Evolutionary conservation across 2,329 filamentous ascomycete genomes (phyloP).

Genomic region (Aspergillus unguis): DNA sequence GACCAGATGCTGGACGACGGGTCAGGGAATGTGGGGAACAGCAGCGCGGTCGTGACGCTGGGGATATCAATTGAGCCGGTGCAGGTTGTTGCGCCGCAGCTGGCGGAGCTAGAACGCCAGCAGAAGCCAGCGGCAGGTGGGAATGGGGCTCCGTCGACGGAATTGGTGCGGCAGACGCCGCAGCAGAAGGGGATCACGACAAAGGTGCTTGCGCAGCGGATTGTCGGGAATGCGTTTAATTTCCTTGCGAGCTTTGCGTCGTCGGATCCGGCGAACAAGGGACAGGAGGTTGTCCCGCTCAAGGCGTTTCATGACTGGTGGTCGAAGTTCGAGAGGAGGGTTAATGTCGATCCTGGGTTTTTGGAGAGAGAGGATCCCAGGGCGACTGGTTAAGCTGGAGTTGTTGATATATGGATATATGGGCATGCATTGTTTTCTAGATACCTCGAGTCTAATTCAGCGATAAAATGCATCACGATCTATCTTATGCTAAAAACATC

Average conservation of each 20-base stretch:
- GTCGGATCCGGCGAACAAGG: conserved; percentile 50
- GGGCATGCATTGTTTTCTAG: background rate
- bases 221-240: conserved; percentile 97
- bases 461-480: background rate
- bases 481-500: background rate
- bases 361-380: conserved; percentile 66
- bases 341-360: conserved; percentile 84
- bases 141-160: conserved; percentile 26
- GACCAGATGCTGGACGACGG: conserved; percentile 49
- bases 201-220: conserved; percentile 79
- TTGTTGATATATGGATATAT: background rate
- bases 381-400: conserved; percentile 17
- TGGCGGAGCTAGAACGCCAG: conserved; percentile 53
- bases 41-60: conserved; percentile 60
- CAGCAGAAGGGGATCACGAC: conserved; percentile 56
- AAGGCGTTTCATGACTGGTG: conserved; percentile 98
- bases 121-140: conserved; percentile 25
- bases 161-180: conserved; percentile 27
- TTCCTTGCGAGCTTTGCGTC: conserved; percentile 85
- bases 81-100: conserved; percentile 65
- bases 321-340: conserved; percentile 86
- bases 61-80: conserved; percentile 80
- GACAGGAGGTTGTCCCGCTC: conserved; percentile 84
- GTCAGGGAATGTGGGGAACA: conserved; percentile 23
- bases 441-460: background rate